Evolutionary conservation across 208 protist genomes (phyloP).

Genomic region (Phytomonas francai): DNA sequence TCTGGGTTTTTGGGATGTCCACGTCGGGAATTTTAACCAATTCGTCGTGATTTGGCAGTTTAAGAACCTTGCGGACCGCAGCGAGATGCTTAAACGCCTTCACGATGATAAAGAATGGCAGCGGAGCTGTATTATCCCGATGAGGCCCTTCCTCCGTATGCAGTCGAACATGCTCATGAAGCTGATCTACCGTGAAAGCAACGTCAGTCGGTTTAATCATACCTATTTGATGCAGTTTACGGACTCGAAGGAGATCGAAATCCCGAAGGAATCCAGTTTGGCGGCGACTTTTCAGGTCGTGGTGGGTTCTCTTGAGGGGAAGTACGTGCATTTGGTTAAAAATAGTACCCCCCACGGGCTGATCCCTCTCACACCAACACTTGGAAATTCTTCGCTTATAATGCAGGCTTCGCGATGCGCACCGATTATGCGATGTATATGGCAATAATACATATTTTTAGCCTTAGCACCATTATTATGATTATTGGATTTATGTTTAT

Average conservation of each 20-base stretch:
- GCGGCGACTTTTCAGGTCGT: conserved; percentile 59
- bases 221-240: conserved; percentile 75
- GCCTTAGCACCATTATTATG: neutral
- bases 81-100: conserved; percentile 38
- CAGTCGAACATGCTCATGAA: conserved; percentile 59
- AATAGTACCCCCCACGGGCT: conserved; percentile 55
- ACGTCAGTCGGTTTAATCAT: conserved; percentile 58
- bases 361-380: conserved; percentile 25
- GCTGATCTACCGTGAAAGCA: conserved; percentile 50
- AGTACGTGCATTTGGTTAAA: conserved; percentile 74
- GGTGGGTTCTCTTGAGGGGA: conserved; percentile 51
- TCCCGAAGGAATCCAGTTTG: conserved; percentile 45
- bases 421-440: conserved; percentile 42
- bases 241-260: conserved; percentile 34
- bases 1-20: conserved; percentile 65
- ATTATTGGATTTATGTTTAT: neutral
- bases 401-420: conserved; percentile 67
- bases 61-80: conserved; percentile 63
- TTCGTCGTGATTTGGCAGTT: conserved; percentile 74
- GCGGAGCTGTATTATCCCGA: conserved; percentile 26
- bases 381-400: conserved; percentile 43
- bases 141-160: conserved; percentile 21
- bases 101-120: conserved; percentile 55
- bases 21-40: conserved; percentile 70
- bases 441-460: conserved; percentile 28